phyloP scores from a whole-genome alignment of 2,329 filamentous ascomycete genomes.

The Lachnellula arida region DNA sequence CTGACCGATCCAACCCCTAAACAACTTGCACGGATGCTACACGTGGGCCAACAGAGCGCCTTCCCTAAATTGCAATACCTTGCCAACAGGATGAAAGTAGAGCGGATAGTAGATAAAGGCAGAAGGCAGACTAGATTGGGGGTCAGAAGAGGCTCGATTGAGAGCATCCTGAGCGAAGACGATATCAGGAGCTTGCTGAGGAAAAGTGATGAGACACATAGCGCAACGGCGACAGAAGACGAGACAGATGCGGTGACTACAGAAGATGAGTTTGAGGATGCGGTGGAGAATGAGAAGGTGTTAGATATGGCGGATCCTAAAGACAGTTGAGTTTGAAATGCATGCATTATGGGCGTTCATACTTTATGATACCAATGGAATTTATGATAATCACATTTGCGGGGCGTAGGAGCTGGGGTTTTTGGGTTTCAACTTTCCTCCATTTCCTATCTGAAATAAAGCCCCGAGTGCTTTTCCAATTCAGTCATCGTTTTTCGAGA shows the following conservation, averaged over 20 bases:
- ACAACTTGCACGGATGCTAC: constrained; percentile 80
- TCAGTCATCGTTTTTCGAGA: neutral
- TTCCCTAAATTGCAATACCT: constrained; percentile 94
- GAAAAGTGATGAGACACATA: constrained; percentile 28
- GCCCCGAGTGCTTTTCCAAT: neutral
- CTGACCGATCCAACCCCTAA: constrained; percentile 74
- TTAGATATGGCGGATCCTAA: neutral
- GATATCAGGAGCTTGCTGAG: constrained; percentile 48
- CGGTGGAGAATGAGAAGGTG: constrained; percentile 5
- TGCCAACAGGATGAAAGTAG: constrained; percentile 78
- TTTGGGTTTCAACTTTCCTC: neutral
- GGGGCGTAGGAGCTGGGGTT: neutral
- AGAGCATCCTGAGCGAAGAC: constrained; percentile 58
- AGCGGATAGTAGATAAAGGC: constrained; percentile 62
- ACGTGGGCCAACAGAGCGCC: constrained; percentile 80
- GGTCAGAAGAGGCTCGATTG: constrained; percentile 47
- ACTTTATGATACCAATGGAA: neutral
- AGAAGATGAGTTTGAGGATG: constrained; percentile 20
- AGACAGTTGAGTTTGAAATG: neutral
- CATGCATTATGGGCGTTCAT: neutral
- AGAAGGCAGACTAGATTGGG: constrained; percentile 48
- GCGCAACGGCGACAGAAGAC: constrained; percentile 31
- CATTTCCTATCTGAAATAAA: neutral
- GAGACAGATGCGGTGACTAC: constrained; percentile 21
- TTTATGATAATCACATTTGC: neutral